Conservation (phyloP, 306 rosid species). For the Arachis stenosperma region DNA sequence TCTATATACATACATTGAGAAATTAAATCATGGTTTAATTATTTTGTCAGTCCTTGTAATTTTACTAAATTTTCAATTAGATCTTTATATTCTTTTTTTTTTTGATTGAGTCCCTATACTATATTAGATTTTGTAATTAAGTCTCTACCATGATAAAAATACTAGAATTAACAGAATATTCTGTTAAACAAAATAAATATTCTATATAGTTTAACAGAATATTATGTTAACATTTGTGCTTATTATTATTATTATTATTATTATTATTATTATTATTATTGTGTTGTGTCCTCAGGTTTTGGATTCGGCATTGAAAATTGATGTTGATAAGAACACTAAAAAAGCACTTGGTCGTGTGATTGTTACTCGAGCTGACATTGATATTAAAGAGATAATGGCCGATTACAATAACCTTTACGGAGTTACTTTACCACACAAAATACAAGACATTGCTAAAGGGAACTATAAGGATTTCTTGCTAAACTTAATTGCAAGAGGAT, state of each 20-base stretch:
- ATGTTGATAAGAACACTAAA: conserved; percentile 59
- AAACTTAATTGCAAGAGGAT: conserved; percentile 61
- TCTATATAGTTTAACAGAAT: too few relatives aligned
- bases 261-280: too few relatives aligned
- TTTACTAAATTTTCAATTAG: not conserved
- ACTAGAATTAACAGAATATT: too few relatives aligned
- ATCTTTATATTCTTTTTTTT: not conserved
- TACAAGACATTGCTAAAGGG: conserved; percentile 70
- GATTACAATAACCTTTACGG: conserved; percentile 60
- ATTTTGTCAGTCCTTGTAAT: not conserved
- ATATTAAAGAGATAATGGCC: conserved; percentile 66
- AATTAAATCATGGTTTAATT: too few relatives aligned
- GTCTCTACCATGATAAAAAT: too few relatives aligned
- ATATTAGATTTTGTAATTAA: too few relatives aligned
- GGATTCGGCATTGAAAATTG: conserved; percentile 59
- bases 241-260: too few relatives aligned
- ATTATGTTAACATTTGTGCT: too few relatives aligned
- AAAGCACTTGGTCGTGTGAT: conserved; percentile 82
- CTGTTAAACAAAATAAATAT: too few relatives aligned
- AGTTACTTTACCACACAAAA: conserved; percentile 56
- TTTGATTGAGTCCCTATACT: too few relatives aligned
- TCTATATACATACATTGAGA: not conserved
- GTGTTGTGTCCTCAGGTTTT: conserved; percentile 43
- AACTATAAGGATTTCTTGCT: conserved; percentile 87
- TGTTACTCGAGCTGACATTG: conserved; percentile 76